phyloP scores from a whole-genome alignment of 164 flowering plant genomes.

The grape (Vitis vinifera) region ASM3070453v1 NC_081805.1:505501-506000 shows the following conservation, averaged over 20 bases:
- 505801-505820: neutral
- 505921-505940: conserved; percentile 94
- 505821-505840: too few species aligned
- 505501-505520: too few species aligned
- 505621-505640: too few species aligned
- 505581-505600: too few species aligned
- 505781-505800: neutral
- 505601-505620: too few species aligned
- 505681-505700: neutral
- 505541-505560: too few species aligned
- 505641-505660: too few species aligned
- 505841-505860: neutral
- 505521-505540: too few species aligned
- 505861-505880: neutral
- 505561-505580: too few species aligned
- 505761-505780: neutral
- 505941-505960: conserved; percentile 71
- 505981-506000: conserved; percentile 86
- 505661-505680: too few species aligned
- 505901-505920: conserved; percentile 90
- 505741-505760: neutral
- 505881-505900: neutral
- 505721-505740: neutral
- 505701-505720: neutral
- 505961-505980: conserved; percentile 93